Evolutionary conservation across 345 rosid genomes (phyloP), one percentile per base, ranked within the genome.

Genomic region (Arabidopsis thaliana): DNA sequence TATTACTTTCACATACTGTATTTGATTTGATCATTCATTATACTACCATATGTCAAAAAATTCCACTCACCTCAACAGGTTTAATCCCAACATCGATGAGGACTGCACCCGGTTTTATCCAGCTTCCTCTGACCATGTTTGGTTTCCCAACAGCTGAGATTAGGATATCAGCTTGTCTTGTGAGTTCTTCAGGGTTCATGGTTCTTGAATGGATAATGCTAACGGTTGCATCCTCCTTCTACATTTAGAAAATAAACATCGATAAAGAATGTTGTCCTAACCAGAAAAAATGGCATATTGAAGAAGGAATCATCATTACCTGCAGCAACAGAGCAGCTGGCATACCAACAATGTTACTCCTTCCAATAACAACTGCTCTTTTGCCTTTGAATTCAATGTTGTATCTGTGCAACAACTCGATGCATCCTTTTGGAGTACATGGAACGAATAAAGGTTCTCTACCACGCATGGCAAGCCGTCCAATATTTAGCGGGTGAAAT

Each of bases 31-130:
- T 14, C 23, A 38, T 14, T 8, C 45, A 22, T 22, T 41, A 25
- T 53, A 53, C 8, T 14, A 23, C 46, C 2, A 32, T 55, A 48
- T 8, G 56, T 63, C 7, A 11, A 34, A 50, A 30, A 36, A 7
- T 28, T 32, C 13, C 23, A 57, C 80, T 83, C 46, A 89, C 95
- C 88, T 90, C 91, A 41, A 89, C 91, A 36, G 85, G 86, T 71
- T 87, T 93, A 73, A 87, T 93, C 70, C 98, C 97, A 34, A 93
- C 97, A 76, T 87, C 97, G 28, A 93, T 90, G 30, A 93, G 51
- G 50, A 89, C 93, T 37, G 96, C 97, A n/a, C 96, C 98, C 1
- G 91, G 96, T 72, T 93, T 93, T 36, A 93, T 88, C 97, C 98
- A 89, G 80, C 72, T 86, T 30, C 90, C 93, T 65, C 82, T 85